Conservation (phyloP, 2,329 filamentous ascomycete genomes). For the Diaporthe eres region DNA sequence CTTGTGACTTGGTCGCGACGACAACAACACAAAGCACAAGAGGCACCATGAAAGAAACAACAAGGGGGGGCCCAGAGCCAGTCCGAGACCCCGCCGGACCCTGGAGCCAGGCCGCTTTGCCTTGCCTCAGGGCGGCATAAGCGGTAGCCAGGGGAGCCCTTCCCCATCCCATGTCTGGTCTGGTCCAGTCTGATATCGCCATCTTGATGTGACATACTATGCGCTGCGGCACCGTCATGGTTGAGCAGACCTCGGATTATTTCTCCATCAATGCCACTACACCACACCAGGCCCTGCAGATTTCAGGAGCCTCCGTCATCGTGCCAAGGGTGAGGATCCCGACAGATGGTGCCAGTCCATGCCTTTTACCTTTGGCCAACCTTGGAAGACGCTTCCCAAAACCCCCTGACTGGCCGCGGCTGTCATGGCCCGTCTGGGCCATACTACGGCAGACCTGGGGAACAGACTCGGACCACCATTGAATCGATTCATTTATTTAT, state of each 20-base stretch:
- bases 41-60: conserved; percentile 10
- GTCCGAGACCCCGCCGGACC: conserved; percentile 21
- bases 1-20: background rate
- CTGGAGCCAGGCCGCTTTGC: conserved; percentile 20
- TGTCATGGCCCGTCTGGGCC: conserved; percentile 18
- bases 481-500: conserved; percentile 30
- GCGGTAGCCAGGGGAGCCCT: conserved; percentile 19
- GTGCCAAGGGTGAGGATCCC: conserved; percentile 29
- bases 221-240: conserved; percentile 29
- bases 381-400: conserved; percentile 16
- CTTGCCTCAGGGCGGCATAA: conserved; percentile 28
- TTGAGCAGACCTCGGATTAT: conserved; percentile 9
- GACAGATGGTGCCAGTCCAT: conserved; percentile 12
- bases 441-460: conserved; percentile 18
- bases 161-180: conserved; percentile 25
- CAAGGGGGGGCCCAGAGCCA: background rate
- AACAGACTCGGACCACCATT: conserved; percentile 14
- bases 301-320: conserved; percentile 35
- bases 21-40: conserved; percentile 8
- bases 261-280: conserved; percentile 29
- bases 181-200: conserved; percentile 27
- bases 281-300: conserved; percentile 23
- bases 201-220: conserved; percentile 31
- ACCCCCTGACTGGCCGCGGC: conserved; percentile 23
- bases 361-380: conserved; percentile 16